A percentile compares a stretch with the other conserved stretches of the same genome.
Evolutionary conservation across 2,329 filamentous ascomycete genomes (phyloP).

Genomic region (Beauveria brongniartii): DNA sequence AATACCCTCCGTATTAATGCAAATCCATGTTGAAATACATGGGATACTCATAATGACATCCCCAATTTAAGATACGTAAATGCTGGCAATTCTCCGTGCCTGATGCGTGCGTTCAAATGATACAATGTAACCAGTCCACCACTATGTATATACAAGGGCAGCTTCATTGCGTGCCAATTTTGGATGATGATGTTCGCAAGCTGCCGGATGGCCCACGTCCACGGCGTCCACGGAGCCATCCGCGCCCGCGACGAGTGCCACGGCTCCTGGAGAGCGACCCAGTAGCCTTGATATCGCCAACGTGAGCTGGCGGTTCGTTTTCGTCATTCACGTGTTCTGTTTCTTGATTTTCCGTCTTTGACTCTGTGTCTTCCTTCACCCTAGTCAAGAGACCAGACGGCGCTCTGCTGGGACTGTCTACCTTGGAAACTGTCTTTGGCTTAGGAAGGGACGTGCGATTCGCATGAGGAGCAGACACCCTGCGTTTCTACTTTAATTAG

Average conservation of each 20-base stretch:
- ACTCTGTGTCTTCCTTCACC: background rate
- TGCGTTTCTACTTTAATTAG: background rate
- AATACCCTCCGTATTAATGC: background rate
- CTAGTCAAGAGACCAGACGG: background rate
- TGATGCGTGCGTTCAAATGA: background rate
- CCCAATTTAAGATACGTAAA: background rate
- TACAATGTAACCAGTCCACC: background rate
- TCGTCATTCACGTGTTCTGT: conserved; percentile 1
- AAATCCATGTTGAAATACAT: background rate
- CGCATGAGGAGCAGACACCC: conserved; percentile 6
- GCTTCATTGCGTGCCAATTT: background rate
- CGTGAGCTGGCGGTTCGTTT: conserved; percentile 6
- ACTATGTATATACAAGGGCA: background rate
- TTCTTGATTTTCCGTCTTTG: background rate
- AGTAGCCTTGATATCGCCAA: background rate
- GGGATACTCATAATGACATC: background rate
- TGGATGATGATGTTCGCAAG: background rate
- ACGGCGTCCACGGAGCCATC: conserved; percentile 8
- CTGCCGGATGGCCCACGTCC: conserved; percentile 2
- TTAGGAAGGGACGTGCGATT: conserved; percentile 1
- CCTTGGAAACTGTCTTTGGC: background rate
- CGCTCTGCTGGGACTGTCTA: background rate
- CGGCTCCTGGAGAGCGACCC: background rate
- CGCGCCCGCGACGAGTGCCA: conserved; percentile 7
- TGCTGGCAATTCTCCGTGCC: background rate